These are phyloP conservation scores for Acanthamoeba pearcei DNA, from an alignment of 208 protist genomes.

Conservation along the genomic window DNA sequence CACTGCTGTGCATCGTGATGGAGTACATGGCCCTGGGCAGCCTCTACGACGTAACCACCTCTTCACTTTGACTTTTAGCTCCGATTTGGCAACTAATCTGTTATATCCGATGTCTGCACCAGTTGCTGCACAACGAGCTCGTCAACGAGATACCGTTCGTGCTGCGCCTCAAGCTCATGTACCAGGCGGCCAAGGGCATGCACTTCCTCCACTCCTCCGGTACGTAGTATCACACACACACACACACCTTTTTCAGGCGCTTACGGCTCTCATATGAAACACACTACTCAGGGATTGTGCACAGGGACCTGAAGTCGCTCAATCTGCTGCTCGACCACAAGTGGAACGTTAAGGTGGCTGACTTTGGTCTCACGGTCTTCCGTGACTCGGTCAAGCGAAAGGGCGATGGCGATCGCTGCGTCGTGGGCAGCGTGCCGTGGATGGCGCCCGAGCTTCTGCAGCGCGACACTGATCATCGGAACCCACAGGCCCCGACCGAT, in stretches of 20 bases:
- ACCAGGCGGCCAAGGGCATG: constrained; percentile 45
- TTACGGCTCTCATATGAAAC: too few species aligned
- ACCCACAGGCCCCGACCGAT: too few species aligned
- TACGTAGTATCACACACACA: too few species aligned
- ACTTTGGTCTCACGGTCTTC: constrained; percentile 6
- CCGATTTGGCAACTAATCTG: too few species aligned
- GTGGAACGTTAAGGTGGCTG: constrained; percentile 26
- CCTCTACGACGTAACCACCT: neutral
- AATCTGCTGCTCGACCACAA: neutral
- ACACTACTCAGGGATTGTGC: neutral
- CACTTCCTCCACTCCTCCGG: constrained; percentile 13
- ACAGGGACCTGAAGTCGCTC: neutral
- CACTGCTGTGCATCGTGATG: constrained; percentile 24
- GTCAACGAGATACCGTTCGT: neutral
- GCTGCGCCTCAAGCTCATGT: neutral
- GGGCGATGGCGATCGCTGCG: neutral
- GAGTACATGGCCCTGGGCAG: constrained; percentile 12
- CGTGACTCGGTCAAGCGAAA: neutral
- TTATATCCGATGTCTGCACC: neutral
- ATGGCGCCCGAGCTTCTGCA: constrained; percentile 6
- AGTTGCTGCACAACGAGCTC: constrained; percentile 10
- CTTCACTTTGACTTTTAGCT: too few species aligned
- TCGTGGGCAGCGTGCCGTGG: neutral
- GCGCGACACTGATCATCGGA: too few species aligned
- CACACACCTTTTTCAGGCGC: too few species aligned